phyloP scores from a whole-genome alignment of 2,329 filamentous ascomycete genomes.

The Coleophoma cylindrospora region DNA sequence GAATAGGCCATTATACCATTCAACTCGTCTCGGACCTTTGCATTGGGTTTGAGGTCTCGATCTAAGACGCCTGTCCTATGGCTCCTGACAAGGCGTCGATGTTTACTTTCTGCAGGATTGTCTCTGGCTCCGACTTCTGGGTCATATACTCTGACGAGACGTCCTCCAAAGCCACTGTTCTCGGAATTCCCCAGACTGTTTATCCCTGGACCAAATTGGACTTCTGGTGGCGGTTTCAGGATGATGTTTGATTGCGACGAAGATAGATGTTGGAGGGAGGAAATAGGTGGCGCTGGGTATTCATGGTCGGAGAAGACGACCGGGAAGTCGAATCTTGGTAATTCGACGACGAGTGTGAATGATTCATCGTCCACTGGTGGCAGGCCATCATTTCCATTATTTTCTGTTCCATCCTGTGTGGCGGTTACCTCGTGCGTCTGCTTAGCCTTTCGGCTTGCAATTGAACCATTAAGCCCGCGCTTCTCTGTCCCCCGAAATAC shows the following conservation, averaged over 20 bases:
- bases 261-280: constrained; percentile 62
- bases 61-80: constrained; percentile 89
- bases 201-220: constrained; percentile 87
- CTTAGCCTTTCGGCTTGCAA: constrained; percentile 44
- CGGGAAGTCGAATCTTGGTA: constrained; percentile 92
- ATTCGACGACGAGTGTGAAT: constrained; percentile 83
- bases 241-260: constrained; percentile 63
- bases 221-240: constrained; percentile 77
- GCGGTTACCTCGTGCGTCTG: constrained; percentile 26
- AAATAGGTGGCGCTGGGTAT: constrained; percentile 80
- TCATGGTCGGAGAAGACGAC: constrained; percentile 93
- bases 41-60: constrained; percentile 91
- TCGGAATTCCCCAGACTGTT: constrained; percentile 55
- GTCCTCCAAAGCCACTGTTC: constrained; percentile 43
- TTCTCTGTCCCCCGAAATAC: constrained; percentile 90
- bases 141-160: constrained; percentile 83
- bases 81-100: constrained; percentile 84
- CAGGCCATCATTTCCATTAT: constrained; percentile 27
- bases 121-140: constrained; percentile 85
- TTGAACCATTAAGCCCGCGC: constrained; percentile 59
- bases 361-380: constrained; percentile 42
- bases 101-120: constrained; percentile 94
- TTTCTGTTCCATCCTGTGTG: constrained; percentile 32
- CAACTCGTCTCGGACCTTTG: constrained; percentile 89
- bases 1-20: constrained; percentile 90